Base-by-base conservation (phyloP, 805 yeast genomes). In the Cyberlindnera euphorbiiphila region DNA sequence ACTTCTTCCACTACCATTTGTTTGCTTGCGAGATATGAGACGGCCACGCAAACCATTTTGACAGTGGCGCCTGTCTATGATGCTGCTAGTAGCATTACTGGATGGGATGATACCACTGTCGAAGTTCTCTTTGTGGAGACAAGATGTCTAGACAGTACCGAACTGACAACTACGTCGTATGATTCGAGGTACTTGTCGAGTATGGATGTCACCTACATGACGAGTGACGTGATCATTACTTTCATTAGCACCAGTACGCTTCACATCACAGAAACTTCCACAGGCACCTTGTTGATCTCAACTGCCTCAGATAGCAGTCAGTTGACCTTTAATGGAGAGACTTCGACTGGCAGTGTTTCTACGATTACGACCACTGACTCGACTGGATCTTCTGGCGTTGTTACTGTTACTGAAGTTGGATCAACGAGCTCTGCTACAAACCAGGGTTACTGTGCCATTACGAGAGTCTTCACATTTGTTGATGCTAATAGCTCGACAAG, bases 11-110 rank as follows among this genome's bases (percentile, higher is more conserved):
- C 56, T 0, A 24, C 45, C 1, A 29, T 50, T 25, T 53, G 57
- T 45, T 28, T 53, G 16, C 34, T 46, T 29, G 54, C 54, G 14
- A 50, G 46, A 31, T 51, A 51, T 18, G 45, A 42, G 15, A 51
- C 57, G 6, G 49, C 49, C 4, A 46, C 52, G 1, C 49, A 46
- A 25, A 42, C 41, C 6, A 32, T 50, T 3, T 17, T 48, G 19
- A 53, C 57, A 11, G 46, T 38, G n/a, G 41, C 43, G 16, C 57
- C 57, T n/a, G 38, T 31, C 3, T 53, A 53, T 22, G 43, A 50
- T 21, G 27, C 6, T 9, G n/a, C 29, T 1, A 42, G 37, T 13
- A 43, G 53, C 36, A 51, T 53, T 14, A 46, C 55, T 16, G 56
- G 54, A 2, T 53, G 56, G 56, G 13, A 34, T 2, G 50, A 42